phyloP scores from a whole-genome alignment of 768 basidiomycete species.

The Tylopilus balloui region DNA sequence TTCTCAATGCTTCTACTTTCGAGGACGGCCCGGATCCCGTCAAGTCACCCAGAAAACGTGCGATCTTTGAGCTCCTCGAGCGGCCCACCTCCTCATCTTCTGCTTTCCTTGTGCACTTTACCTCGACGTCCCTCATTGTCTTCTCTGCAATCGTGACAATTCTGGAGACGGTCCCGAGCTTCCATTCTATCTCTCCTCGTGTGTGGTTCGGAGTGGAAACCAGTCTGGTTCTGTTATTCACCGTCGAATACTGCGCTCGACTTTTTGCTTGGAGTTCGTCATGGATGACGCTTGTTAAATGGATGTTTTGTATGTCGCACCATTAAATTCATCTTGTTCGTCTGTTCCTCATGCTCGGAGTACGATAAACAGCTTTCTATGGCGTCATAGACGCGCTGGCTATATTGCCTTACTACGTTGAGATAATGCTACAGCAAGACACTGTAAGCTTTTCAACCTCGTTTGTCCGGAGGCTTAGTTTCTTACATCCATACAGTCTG shows the following conservation, averaged over 20 bases:
- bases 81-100: slow-evolving; percentile 70
- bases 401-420: slow-evolving; percentile 86
- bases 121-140: slow-evolving; percentile 67
- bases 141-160: slow-evolving; percentile 73
- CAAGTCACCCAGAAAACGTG: slow-evolving; percentile 53
- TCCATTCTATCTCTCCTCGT: slow-evolving; percentile 62
- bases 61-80: slow-evolving; percentile 69
- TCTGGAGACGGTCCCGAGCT: slow-evolving; percentile 73
- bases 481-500: slow-evolving; percentile 46
- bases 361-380: slow-evolving; percentile 57
- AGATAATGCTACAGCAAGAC: slow-evolving; percentile 78
- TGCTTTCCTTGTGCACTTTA: slow-evolving; percentile 72
- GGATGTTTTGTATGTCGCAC: slow-evolving; percentile 58
- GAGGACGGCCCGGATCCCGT: slow-evolving; percentile 30
- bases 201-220: slow-evolving; percentile 90
- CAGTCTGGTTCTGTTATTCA: slow-evolving; percentile 77
- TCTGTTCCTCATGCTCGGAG: background rate
- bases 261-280: slow-evolving; percentile 72
- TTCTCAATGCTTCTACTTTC: slow-evolving; percentile 33
- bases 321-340: background rate
- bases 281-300: slow-evolving; percentile 56
- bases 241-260: slow-evolving; percentile 74
- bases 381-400: slow-evolving; percentile 83
- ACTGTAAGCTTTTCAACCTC: slow-evolving; percentile 50
- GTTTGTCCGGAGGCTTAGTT: background rate